Conservation (phyloP, 306 rosid genomes). For the Begonia fuchsioides region DNA sequence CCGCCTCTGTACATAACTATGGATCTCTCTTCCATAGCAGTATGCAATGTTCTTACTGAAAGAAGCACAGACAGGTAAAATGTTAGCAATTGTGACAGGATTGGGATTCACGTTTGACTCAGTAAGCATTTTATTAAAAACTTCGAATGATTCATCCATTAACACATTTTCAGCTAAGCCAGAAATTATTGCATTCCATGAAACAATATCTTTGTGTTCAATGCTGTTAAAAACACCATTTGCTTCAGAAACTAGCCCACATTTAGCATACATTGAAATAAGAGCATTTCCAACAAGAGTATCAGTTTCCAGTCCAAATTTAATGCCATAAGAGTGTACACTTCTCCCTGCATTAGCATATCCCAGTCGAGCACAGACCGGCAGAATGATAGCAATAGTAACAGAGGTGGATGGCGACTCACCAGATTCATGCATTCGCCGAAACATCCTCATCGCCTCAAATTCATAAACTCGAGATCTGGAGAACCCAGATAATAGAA, state of each 20-base stretch:
- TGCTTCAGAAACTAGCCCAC: conserved; percentile 44
- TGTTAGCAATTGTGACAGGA: conserved; percentile 48
- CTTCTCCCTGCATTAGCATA: conserved; percentile 34
- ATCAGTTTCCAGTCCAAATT: conserved; percentile 52
- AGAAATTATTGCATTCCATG: conserved; percentile 83
- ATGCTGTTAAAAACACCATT: conserved; percentile 43
- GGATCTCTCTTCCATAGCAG: conserved; percentile 53
- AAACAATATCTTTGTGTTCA: conserved; percentile 53
- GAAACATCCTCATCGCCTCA: conserved; percentile 42
- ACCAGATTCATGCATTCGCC: conserved; percentile 37
- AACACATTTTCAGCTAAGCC: conserved; percentile 57
- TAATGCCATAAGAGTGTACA: conserved; percentile 47
- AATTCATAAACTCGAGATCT: conserved; percentile 24
- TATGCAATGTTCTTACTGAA: conserved; percentile 27
- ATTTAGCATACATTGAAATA: conserved; percentile 70
- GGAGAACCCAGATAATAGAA: conserved; percentile 57
- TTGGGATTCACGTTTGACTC: conserved; percentile 61
- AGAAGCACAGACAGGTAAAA: conserved; percentile 56
- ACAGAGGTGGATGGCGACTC: conserved; percentile 50
- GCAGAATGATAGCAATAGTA: conserved; percentile 54
- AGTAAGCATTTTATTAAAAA: conserved; percentile 47
- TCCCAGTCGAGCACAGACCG: conserved; percentile 52
- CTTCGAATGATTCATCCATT: conserved; percentile 27
- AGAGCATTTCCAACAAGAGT: conserved; percentile 63
- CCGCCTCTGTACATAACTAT: conserved; percentile 42